Evolutionary conservation across 2,329 filamentous ascomycete genomes (phyloP).

Genomic region (Alternaria conjuncta): DNA sequence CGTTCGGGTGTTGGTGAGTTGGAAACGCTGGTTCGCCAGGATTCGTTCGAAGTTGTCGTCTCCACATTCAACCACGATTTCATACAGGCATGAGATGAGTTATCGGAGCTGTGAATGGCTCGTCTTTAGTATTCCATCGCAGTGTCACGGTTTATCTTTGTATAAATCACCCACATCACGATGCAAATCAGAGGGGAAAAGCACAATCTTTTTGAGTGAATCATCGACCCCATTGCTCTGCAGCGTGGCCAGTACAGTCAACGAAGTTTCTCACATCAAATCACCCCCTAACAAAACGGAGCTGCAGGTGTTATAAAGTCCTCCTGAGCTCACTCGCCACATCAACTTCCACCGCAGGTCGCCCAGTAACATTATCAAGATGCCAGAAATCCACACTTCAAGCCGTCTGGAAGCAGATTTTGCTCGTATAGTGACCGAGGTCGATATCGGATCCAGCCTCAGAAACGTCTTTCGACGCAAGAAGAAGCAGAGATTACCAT

Average conservation of each 20-base stretch:
- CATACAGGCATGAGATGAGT: background rate
- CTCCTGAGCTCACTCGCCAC: background rate
- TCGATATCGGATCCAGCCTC: background rate
- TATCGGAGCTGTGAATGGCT: background rate
- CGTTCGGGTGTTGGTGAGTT: background rate
- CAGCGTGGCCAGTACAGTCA: background rate
- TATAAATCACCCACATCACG: background rate
- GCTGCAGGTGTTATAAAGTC: background rate
- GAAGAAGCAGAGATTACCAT: background rate
- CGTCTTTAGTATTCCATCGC: background rate
- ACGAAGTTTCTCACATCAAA: background rate
- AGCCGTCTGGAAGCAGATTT: too few relatives aligned
- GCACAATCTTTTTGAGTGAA: background rate
- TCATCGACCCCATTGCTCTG: background rate
- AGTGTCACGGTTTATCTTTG: background rate
- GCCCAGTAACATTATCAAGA: background rate
- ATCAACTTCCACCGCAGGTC: background rate
- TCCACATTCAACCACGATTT: background rate
- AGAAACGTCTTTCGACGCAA: background rate
- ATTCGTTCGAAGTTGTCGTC: background rate
- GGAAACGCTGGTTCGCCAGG: background rate
- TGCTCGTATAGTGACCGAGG: too few relatives aligned
- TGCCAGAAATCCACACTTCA: background rate
- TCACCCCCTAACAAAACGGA: background rate
- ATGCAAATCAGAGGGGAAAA: background rate